phyloP scores from a whole-genome alignment of 352 stramenopile genomes.

The Phytophthora meadii region DNA sequence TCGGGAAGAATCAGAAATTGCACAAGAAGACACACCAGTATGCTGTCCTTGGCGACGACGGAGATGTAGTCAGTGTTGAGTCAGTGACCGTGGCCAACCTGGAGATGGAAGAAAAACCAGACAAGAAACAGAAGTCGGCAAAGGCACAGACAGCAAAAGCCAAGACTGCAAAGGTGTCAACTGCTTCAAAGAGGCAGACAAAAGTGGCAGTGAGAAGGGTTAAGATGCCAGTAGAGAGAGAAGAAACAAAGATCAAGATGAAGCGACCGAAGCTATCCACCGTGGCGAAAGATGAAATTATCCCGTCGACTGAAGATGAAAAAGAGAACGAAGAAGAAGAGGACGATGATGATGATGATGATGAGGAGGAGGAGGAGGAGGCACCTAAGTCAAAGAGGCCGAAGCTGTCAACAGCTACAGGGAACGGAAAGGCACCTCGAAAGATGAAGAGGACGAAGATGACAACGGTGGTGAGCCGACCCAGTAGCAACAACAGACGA shows the following conservation, averaged over 20 bases:
- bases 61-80: constrained; percentile 1
- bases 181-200: not conserved
- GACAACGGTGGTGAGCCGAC: constrained; percentile 2
- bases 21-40: constrained; percentile 29
- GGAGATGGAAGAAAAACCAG: not conserved
- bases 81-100: not conserved
- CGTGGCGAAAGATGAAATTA: not conserved
- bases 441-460: constrained; percentile 11
- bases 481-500: constrained; percentile 5
- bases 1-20: constrained; percentile 24
- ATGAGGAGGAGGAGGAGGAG: not conserved
- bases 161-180: not conserved
- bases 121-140: not conserved
- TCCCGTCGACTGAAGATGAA: constrained; percentile 1
- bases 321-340: not conserved
- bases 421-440: not conserved
- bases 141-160: not conserved
- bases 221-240: not conserved
- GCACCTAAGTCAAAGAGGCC: constrained; percentile 1
- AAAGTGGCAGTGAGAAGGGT: not conserved
- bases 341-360: not conserved
- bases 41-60: constrained; percentile 6
- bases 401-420: constrained; percentile 10
- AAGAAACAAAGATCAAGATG: not conserved
- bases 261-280: constrained; percentile 6